Evolutionary conservation across 129 eudicot genomes (phyloP).

Genomic region (Tagetes erecta): DNA sequence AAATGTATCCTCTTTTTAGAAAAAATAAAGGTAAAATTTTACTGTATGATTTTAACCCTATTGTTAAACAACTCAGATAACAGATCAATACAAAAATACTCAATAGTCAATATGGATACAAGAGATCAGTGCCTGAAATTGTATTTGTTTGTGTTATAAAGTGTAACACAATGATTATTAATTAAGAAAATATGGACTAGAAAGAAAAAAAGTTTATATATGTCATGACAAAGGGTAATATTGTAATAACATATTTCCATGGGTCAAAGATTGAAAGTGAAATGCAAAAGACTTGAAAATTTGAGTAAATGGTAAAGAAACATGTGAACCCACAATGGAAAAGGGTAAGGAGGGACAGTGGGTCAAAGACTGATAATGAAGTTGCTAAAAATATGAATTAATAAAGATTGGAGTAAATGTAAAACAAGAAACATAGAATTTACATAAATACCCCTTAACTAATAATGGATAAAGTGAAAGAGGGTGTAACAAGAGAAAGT

Average conservation of each 20-base stretch:
- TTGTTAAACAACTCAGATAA: no score
- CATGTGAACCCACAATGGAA: conserved; percentile 14
- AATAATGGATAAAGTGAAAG: conserved; percentile 7
- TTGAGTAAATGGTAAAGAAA: background rate
- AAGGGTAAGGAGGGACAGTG: conserved; percentile 9
- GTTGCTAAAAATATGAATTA: background rate
- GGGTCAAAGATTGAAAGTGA: conserved; percentile 21
- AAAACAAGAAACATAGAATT: conserved; percentile 7
- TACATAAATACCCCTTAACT: conserved; percentile 19
- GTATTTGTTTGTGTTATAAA: no score
- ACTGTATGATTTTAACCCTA: no score
- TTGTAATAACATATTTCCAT: background rate
- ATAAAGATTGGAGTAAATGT: conserved; percentile 15
- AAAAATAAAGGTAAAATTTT: no score
- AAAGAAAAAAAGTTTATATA: no score
- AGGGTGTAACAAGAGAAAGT: conserved; percentile 26
- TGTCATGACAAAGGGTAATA: no score
- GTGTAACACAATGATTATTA: no score
- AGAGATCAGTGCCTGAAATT: no score
- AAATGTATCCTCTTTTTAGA: no score
- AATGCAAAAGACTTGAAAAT: background rate
- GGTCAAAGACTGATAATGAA: conserved; percentile 29
- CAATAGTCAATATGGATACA: no score
- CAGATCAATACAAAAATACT: no score
- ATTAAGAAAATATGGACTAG: no score